Conservation (phyloP, 495 filamentous ascomycete species). For the Aspergillus conjunctus region DNA sequence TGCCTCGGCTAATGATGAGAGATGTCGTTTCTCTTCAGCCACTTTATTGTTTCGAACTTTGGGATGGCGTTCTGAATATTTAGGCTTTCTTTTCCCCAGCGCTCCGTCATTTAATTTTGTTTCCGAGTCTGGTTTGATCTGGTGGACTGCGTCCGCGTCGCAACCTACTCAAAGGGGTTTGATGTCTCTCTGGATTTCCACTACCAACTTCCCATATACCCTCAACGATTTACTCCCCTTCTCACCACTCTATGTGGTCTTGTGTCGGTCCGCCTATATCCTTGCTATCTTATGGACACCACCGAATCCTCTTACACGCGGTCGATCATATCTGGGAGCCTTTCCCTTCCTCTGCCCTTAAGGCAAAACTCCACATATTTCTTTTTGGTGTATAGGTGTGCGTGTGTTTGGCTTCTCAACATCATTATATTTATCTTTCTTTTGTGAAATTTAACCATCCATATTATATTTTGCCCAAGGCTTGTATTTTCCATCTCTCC, state of each 20-base stretch:
- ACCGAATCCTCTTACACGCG: background rate
- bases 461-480: background rate
- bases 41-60: constrained; percentile 13
- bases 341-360: background rate
- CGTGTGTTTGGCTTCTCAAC: background rate
- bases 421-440: constrained; percentile 1
- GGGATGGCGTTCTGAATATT: constrained; percentile 25
- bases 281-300: background rate
- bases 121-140: constrained; percentile 18
- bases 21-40: constrained; percentile 19
- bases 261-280: background rate
- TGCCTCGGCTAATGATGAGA: constrained; percentile 16
- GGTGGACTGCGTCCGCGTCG: constrained; percentile 3
- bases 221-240: constrained; percentile 2
- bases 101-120: constrained; percentile 25
- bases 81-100: constrained; percentile 25
- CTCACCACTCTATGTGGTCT: constrained; percentile 3
- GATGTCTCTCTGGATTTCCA: constrained; percentile 19
- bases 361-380: background rate
- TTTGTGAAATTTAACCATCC: constrained; percentile 12
- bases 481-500: background rate
- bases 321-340: background rate
- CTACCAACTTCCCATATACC: constrained; percentile 21
- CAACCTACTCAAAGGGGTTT: constrained; percentile 19
- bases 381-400: background rate